Base-by-base conservation (phyloP, 257 asterid species). In the Solanum paucissectum region DNA sequence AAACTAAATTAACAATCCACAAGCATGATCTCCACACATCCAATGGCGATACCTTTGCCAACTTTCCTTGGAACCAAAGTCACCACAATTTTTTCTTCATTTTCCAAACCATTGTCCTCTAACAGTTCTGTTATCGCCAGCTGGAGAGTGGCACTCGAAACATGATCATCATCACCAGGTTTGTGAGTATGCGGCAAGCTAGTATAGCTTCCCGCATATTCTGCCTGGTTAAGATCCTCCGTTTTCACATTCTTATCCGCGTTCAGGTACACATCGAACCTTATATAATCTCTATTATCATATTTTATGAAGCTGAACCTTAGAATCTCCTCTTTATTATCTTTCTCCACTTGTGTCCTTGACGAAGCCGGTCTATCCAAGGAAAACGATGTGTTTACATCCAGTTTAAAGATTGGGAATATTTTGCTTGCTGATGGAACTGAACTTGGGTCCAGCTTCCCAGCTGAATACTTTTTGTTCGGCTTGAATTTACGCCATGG, bases 201-300 rank as follows among this genome's bases (percentile, higher is more conserved):
- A 7, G 96, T 90, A 58, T 89, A 93, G 0, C 94, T 90, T 5
- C 95, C 95, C 0, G 93, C 94, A n/a, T 87, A 93, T 91, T 91
- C 93, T 0, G 86, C 89, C 93, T 83, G 87, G 89, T 91, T 91
- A 10, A 93, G 66, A 83, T 91, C 90, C 10, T 4, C 7, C 0
- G 90, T 55, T 1, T 64, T 69, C 49, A 86, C 46, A 72, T 90
- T 93, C 7, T 92, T 94, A 42, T 92, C 96, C 21, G 89, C 96
- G 83, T 93, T 93, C 77, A 93, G 23, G 40, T 68, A 93, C 21
- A 92, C 94, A 16, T 93, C 96, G 40, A 93, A 92, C 90, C 91
- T 91, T 1, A 92, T 40, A 52, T 90, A 90, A 76, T 90, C 85
- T 2, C 89, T 86, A 0, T 90, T 9, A 32, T 93, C 94, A 0